Conservation (phyloP, 192 early-diverging fungal genomes). For the Mortierella alpina region DNA sequence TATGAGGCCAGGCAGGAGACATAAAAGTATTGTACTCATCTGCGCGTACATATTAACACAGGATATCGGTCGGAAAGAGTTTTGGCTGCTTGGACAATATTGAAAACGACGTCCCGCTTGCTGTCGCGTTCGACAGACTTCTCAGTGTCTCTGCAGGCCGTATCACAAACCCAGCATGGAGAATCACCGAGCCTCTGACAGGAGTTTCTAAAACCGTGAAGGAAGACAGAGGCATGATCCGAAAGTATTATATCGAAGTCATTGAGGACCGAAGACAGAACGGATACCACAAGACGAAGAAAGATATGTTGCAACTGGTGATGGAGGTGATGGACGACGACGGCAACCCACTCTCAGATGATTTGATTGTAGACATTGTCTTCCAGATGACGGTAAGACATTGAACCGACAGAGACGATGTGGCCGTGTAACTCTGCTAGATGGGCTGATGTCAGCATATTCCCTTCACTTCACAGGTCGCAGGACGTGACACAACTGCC, state of each 20-base stretch:
- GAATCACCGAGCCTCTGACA: conserved; percentile 37
- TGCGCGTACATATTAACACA: neutral
- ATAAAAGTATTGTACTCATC: neutral
- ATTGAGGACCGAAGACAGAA: conserved; percentile 32
- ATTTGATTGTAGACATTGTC: conserved; percentile 58
- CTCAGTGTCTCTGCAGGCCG: conserved; percentile 40
- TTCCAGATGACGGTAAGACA: conserved; percentile 54
- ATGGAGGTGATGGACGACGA: conserved; percentile 56
- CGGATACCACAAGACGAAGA: conserved; percentile 4
- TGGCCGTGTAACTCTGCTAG: too few species aligned
- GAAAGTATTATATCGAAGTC: conserved; percentile 24
- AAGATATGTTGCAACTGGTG: conserved; percentile 58
- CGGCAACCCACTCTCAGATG: conserved; percentile 46
- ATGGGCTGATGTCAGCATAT: neutral
- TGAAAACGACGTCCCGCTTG: conserved; percentile 48
- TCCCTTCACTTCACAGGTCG: neutral
- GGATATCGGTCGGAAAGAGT: conserved; percentile 33
- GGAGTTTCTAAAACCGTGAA: conserved; percentile 7
- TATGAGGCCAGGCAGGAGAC: neutral
- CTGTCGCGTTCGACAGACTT: conserved; percentile 61
- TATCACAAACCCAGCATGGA: conserved; percentile 43
- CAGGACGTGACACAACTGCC: conserved; percentile 69
- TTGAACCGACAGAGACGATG: neutral
- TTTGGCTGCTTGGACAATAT: conserved; percentile 42
- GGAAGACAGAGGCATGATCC: conserved; percentile 22